Evolutionary conservation across 768 basidiomycete species (phyloP), one percentile per base, ranked within the genome.

Genomic region (Gymnopilus junonius): DNA sequence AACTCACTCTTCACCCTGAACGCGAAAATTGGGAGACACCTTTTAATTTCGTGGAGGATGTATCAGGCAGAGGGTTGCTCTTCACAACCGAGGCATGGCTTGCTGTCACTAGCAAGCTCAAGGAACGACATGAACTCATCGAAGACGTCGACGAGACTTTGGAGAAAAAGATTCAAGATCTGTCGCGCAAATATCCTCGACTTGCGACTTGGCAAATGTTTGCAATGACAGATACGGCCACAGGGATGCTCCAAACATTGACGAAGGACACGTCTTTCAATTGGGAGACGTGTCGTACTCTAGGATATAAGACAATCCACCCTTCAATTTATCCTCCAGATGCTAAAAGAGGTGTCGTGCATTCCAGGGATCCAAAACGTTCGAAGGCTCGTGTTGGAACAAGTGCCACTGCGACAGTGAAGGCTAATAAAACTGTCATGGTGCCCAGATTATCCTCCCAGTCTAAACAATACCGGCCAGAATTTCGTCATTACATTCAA

Each of bases 121-220:
- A 37, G 14, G 15, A 39, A 3, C 21, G n/a, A 0, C 45, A 42
- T 3, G 29, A 43, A 17, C 40, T 58, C 11, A 46, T 21, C 14
- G n/a, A 35, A 6, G 14, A 11, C 3, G 15, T 59, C 4, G 39
- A 21, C 17, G 54, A 50, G 2, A 12, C 31, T 2, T 11, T 25
- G 6, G 46, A 48, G 42, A 27, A 15, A 37, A 55, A 32, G 15
- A n/a, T 3, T 62, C 1, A 1, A 8, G 8, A 23, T n/a, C n/a
- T 62, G 3, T 15, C n/a, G 15, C 43, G 31, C 15, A 23, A 35
- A 14, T 48, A 15, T 27, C 54, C 54, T n/a, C 43, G 43, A n/a
- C 43, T 62, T 12, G 61, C 61, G 6, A 62, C 21, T 3, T 62
- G 42, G 42, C 32, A 62, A n/a, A 55, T 62, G 21, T 56, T 62